phyloP scores from a whole-genome alignment of 2,329 filamentous ascomycete genomes.

The Colletotrichum sp. region DNA sequence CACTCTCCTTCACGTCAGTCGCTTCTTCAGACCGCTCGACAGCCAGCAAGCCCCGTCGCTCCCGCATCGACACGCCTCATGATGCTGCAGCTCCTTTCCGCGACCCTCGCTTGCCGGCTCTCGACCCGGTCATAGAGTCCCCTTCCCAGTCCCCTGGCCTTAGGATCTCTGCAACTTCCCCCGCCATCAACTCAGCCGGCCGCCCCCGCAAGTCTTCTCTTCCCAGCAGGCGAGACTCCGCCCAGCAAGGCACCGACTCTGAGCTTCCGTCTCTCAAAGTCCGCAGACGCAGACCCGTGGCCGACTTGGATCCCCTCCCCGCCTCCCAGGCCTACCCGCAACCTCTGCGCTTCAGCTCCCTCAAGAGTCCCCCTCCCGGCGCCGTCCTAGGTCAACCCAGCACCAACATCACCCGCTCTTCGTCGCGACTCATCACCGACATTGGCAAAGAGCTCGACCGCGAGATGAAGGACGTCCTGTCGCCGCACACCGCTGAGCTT shows the following conservation, averaged over 20 bases:
- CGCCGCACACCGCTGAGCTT: not conserved
- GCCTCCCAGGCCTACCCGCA: slow-evolving; percentile 5
- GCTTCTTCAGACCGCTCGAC: not conserved
- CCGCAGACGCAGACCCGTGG: slow-evolving; percentile 4
- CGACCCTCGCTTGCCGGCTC: not conserved
- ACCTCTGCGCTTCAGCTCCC: slow-evolving; percentile 2
- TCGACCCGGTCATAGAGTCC: not conserved
- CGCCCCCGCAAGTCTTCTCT: not conserved
- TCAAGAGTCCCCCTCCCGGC: slow-evolving; percentile 8
- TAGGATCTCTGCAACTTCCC: not conserved
- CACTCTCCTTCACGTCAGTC: not conserved
- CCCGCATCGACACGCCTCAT: not conserved
- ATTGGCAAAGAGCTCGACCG: slow-evolving; percentile 9
- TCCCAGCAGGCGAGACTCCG: not conserved
- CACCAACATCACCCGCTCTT: not conserved
- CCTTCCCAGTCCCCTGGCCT: not conserved
- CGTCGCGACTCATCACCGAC: slow-evolving; percentile 12
- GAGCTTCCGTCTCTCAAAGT: slow-evolving; percentile 3
- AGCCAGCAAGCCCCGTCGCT: not conserved
- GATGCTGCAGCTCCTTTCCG: not conserved
- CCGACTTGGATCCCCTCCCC: not conserved
- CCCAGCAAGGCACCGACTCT: not conserved
- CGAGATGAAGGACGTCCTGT: slow-evolving; percentile 8
- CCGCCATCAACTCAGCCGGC: not conserved
- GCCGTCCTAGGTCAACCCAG: not conserved